phyloP scores from a whole-genome alignment of 768 basidiomycete genomes.

The Hericium alpestre region DNA sequence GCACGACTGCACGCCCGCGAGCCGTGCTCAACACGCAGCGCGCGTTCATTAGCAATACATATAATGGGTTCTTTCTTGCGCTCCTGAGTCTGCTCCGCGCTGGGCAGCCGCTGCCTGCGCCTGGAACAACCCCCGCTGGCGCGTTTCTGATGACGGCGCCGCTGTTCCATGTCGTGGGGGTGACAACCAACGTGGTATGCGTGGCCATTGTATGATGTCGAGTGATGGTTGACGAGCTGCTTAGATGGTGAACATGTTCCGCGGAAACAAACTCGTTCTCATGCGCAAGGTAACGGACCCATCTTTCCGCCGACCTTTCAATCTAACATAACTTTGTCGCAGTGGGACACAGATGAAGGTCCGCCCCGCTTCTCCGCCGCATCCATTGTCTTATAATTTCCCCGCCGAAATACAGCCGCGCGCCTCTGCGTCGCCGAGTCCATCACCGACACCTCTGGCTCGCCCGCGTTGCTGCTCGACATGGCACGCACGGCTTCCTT shows the following conservation, averaged over 20 bases:
- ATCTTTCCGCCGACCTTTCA: background rate
- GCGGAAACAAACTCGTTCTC: background rate
- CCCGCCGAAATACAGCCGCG: background rate
- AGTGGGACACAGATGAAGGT: background rate
- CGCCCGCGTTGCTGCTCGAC: background rate
- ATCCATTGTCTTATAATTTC: background rate
- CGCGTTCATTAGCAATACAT: background rate
- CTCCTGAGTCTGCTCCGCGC: background rate
- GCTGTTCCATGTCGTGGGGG: background rate
- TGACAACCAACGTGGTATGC: background rate
- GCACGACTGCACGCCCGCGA: background rate
- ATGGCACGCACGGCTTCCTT: background rate
- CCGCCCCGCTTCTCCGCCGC: background rate
- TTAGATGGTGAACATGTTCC: background rate
- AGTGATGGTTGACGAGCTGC: background rate
- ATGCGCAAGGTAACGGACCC: background rate
- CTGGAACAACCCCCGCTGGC: background rate
- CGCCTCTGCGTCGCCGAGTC: background rate
- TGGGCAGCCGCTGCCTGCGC: background rate
- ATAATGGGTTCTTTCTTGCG: background rate
- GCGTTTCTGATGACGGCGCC: background rate
- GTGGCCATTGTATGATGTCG: background rate
- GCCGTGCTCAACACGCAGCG: background rate
- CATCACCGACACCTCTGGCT: background rate
- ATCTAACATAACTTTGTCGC: background rate